These are phyloP conservation scores for Bryoglossum gracile DNA, from an alignment of 495 filamentous ascomycete genomes.

Conservation along the genomic window DNA sequence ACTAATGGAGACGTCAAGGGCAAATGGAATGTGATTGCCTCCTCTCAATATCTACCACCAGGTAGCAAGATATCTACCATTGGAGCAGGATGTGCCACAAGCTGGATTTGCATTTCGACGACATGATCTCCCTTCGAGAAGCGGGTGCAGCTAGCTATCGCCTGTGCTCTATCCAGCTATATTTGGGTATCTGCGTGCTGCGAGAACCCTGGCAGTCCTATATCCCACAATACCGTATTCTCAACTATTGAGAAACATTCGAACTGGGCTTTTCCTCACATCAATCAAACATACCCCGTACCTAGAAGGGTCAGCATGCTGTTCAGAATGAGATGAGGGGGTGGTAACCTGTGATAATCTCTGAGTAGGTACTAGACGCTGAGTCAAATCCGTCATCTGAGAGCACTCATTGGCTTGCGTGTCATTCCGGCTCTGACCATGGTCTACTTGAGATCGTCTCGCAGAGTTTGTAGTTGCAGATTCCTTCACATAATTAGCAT, in stretches of 20 bases:
- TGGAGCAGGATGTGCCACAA: slow-evolving; percentile 84
- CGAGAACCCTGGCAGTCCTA: background rate
- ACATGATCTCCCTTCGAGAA: no score
- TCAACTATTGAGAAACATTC: no score
- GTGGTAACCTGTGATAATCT: slow-evolving; percentile 53
- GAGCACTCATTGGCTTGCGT: no score
- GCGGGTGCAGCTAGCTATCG: no score
- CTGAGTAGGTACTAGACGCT: slow-evolving; percentile 58
- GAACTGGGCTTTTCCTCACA: no score
- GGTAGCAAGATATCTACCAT: slow-evolving; percentile 44
- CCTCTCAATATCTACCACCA: slow-evolving; percentile 38
- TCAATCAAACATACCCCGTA: slow-evolving; percentile 49
- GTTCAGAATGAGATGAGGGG: no score
- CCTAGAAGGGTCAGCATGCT: no score
- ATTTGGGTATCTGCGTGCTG: background rate
- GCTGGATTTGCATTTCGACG: slow-evolving; percentile 69
- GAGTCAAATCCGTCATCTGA: slow-evolving; percentile 13
- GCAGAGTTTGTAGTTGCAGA: slow-evolving; percentile 28
- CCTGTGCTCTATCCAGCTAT: no score
- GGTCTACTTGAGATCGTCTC: slow-evolving; percentile 28
- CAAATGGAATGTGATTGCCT: slow-evolving; percentile 52
- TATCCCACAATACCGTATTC: no score
- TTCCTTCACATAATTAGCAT: slow-evolving; percentile 21
- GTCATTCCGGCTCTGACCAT: slow-evolving; percentile 18
- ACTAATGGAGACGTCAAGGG: slow-evolving; percentile 55